Evolutionary conservation across 192 early-diverging fungal genomes (phyloP), one percentile per base, ranked within the genome.

Genomic region (Powellomyces hirtus): DNA sequence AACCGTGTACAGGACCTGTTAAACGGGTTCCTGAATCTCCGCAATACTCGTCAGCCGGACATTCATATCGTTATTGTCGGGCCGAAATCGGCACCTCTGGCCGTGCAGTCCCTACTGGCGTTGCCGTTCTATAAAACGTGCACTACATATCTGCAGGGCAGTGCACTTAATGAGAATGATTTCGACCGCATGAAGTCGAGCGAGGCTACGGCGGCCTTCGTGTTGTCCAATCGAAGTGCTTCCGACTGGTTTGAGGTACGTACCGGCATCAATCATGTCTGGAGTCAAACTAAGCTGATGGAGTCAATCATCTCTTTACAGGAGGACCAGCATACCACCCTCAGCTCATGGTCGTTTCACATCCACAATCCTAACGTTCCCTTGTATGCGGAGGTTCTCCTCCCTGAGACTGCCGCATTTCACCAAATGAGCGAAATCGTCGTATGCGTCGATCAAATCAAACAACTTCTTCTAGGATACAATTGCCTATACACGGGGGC

Each of bases 391-490:
- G 44, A 63, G 13, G 40, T 44, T n/a, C 62, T 63, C 45, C 45
- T 63, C 16, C 62, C 62, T 33, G 62, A 63, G 49, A 63, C 62
- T 4, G 45, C 40, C 40, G 62, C 44, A 2, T 63, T 49, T 29
- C 40, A 49, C 16, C 62, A 63, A 35, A 49, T 63, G 40, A 35
- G 42, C 24, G 27, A 35, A 35, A 33, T 34, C 13, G 62, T 63
- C 4, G 30, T 63, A 38, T 63, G 62, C 45, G 62, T 63, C 1
- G 62, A 63, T 30, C 27, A 63, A 49, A 63, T 63, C 1, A 63
- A 63, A 63, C 62, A 63, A 50, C 26, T 63, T 27, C 8, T 63
- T 2, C 22, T 63, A 8, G 62, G 26, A 2, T 63, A 45, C 33
- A 63, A 63, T 27, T 63, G 27, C 29, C 33, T 63, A 2, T 14